Evolutionary conservation across 169 alveolate species (phyloP), one percentile per base, ranked within the genome.

Genomic region (Plasmodium malariae): DNA sequence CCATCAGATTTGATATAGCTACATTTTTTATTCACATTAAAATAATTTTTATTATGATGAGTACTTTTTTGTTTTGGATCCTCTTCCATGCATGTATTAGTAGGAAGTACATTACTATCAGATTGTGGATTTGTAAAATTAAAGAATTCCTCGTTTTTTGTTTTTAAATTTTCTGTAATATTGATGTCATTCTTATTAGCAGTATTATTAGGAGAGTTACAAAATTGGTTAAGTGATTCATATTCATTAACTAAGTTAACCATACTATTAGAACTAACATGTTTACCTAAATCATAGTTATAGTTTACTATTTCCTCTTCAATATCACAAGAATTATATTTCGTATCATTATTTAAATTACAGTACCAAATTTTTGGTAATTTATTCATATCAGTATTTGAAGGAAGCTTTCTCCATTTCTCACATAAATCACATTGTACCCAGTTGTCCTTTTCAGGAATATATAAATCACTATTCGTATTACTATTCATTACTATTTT

Each of bases 371-470:
- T 45, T 37, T 85, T 85, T 45, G 92, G 83, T 51, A 85, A 68
- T 3, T 68, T 70, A 3, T 59, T 62, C 85, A 85, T 70, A 51
- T 70, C 72, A 48, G 45, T 59, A 57, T 85, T 60, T 45, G 69
- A 59, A 4, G 92, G 92, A 32, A 85, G 32, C 5, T 69, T 67
- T 59, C 92, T 55, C 92, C 92, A 85, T 68, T 85, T 85, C 40
- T 70, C 86, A 28, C 92, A 85, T 40, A 48, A 59, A 40, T 85
- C 92, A 72, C 92, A 85, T 68, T 85, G 92, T 26, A 72, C 92
- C 92, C 92, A 85, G 63, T 85, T 85, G 37, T 78, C 89, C 28
- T 78, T 51, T 45, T 78, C 89, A 12, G 62, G 89, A 36, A 69
- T 78, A 63, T 9, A 62, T 21, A 78, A 54, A 62, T 78, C 89